Evolutionary conservation across 169 alveolate species (phyloP).

Genomic region (Miamiensis avidus): DNA sequence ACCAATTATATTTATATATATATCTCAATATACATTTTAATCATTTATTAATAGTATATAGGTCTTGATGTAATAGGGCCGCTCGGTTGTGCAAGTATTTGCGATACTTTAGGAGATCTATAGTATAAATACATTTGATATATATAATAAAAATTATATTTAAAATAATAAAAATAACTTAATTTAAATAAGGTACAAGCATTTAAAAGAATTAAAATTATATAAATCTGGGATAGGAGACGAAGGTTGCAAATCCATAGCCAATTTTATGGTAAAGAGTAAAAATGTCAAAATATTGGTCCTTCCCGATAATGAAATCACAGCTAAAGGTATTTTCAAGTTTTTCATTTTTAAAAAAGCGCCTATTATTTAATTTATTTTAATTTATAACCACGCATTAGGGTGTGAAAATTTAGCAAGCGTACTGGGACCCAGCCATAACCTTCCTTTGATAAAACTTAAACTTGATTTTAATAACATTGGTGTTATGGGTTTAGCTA

Average conservation of each 20-base stretch:
- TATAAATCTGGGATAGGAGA: slow-evolving; percentile 34
- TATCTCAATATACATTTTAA: neutral
- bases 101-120: slow-evolving; percentile 40
- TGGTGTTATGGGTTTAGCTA: slow-evolving; percentile 32
- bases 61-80: slow-evolving; percentile 31
- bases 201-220: slow-evolving; percentile 32
- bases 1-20: neutral
- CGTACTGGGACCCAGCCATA: slow-evolving; percentile 18
- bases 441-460: slow-evolving; percentile 23
- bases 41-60: neutral
- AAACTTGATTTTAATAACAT: slow-evolving; percentile 42
- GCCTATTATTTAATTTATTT: no score
- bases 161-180: no score
- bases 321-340: slow-evolving; percentile 16
- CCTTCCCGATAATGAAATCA: slow-evolving; percentile 35
- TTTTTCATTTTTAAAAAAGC: no score
- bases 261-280: slow-evolving; percentile 37
- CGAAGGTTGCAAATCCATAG: slow-evolving; percentile 39
- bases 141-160: no score
- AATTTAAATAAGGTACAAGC: neutral
- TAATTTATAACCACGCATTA: neutral
- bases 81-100: slow-evolving; percentile 29
- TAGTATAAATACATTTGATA: slow-evolving; percentile 37
- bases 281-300: slow-evolving; percentile 29
- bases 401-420: slow-evolving; percentile 38